Conservation (phyloP, 2,329 filamentous ascomycete species). For the Cladosporium sp. region DNA sequence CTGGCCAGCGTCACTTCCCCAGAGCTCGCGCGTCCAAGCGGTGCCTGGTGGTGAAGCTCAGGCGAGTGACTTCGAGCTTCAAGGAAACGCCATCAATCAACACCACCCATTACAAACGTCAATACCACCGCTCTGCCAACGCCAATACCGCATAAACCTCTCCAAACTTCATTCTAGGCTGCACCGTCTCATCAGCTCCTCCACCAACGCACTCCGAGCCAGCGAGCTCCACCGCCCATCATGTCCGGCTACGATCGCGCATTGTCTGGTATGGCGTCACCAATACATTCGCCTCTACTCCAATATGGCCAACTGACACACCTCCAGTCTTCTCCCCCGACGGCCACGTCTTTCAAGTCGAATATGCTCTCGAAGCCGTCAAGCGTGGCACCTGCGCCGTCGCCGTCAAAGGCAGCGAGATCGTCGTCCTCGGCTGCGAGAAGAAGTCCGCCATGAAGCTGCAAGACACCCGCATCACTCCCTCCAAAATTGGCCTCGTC, state of each 20-base stretch:
- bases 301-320: conserved; percentile 9
- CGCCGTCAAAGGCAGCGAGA: conserved; percentile 89
- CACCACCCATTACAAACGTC: neutral
- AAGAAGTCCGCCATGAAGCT: conserved; percentile 99
- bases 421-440: conserved; percentile 95
- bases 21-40: conserved; percentile 7
- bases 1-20: no score
- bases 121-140: neutral
- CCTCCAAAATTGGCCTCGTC: conserved; percentile 95
- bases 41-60: neutral
- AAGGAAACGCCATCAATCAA: conserved; percentile 8
- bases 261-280: conserved; percentile 74
- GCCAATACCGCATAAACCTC: neutral
- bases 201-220: conserved; percentile 11
- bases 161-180: neutral
- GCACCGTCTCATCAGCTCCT: neutral
- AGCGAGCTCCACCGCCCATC: conserved; percentile 21
- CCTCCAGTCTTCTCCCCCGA: conserved; percentile 88
- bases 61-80: conserved; percentile 11
- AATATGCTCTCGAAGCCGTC: conserved; percentile 97
- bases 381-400: conserved; percentile 99
- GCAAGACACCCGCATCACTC: conserved; percentile 97
- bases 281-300: neutral
- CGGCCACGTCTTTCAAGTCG: conserved; percentile 99
- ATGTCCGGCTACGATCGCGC: conserved; percentile 99